Evolutionary conservation across 2,329 filamentous ascomycete species (phyloP).

Genomic region (Helminthosporium solani): DNA sequence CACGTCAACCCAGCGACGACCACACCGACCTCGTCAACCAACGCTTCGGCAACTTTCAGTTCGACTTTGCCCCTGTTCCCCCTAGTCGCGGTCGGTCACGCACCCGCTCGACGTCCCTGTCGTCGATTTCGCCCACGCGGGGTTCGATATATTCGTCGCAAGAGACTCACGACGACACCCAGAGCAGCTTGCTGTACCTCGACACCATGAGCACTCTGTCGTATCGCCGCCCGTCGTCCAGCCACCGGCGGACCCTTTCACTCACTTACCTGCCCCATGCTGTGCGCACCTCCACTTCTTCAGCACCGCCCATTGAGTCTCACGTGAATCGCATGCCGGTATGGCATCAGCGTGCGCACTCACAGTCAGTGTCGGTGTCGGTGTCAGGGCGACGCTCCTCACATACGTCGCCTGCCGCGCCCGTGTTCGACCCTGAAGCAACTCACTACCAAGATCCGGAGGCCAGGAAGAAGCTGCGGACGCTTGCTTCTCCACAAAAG

Average conservation of each 20-base stretch:
- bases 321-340: slow-evolving; percentile 28
- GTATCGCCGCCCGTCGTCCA: slow-evolving; percentile 29
- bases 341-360: slow-evolving; percentile 34
- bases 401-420: slow-evolving; percentile 26
- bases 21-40: slow-evolving; percentile 29
- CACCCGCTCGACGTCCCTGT: slow-evolving; percentile 15
- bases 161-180: slow-evolving; percentile 16
- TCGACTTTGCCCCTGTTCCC: slow-evolving; percentile 28
- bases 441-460: slow-evolving; percentile 90
- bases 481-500: slow-evolving; percentile 84
- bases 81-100: slow-evolving; percentile 17
- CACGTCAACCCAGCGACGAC: slow-evolving; percentile 20
- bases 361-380: slow-evolving; percentile 28
- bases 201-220: slow-evolving; percentile 26
- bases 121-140: slow-evolving; percentile 20
- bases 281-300: slow-evolving; percentile 56
- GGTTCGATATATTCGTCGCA: slow-evolving; percentile 10
- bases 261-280: slow-evolving; percentile 60
- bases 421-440: slow-evolving; percentile 63
- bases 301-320: slow-evolving; percentile 41
- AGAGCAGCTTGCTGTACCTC: slow-evolving; percentile 27
- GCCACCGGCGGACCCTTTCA: slow-evolving; percentile 71
- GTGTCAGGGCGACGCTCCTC: slow-evolving; percentile 31
- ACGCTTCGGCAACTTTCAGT: slow-evolving; percentile 36
- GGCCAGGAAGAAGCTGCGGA: slow-evolving; percentile 78